Conservation (phyloP, 2,329 filamentous ascomycete genomes). For the Neocucurbitaria cava region DNA sequence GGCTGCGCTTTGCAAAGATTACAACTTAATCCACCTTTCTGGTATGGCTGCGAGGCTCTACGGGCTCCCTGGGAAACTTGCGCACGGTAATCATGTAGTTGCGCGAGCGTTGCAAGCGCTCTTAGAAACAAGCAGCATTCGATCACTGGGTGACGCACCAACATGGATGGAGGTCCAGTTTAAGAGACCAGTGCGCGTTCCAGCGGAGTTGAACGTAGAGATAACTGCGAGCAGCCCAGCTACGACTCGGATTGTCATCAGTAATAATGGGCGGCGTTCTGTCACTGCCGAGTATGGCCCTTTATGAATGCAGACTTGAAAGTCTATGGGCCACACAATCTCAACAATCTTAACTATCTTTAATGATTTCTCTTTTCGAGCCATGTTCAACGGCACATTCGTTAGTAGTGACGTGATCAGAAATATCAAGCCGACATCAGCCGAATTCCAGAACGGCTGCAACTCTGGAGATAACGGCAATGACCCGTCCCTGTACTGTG, state of each 20-base stretch:
- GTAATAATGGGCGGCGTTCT: background rate
- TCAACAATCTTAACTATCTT: too few species aligned
- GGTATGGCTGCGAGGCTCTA: constrained; percentile 2
- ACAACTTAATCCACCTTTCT: constrained; percentile 12
- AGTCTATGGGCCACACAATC: too few species aligned
- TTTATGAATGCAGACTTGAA: too few species aligned
- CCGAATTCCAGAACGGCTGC: too few species aligned
- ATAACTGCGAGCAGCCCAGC: background rate
- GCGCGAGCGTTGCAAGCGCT: constrained; percentile 3
- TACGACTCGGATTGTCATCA: background rate
- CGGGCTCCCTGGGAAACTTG: constrained; percentile 10
- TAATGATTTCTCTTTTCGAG: too few species aligned
- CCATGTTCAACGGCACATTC: too few species aligned
- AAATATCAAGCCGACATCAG: too few species aligned
- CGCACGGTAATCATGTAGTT: constrained; percentile 8
- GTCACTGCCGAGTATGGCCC: background rate
- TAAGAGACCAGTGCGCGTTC: constrained; percentile 6
- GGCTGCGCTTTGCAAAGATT: constrained; percentile 12
- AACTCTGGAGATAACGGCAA: too few species aligned
- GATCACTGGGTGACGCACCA: background rate
- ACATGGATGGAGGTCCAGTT: constrained; percentile 8
- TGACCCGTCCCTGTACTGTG: too few species aligned
- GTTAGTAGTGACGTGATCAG: too few species aligned
- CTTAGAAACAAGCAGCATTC: background rate
- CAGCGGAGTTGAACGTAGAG: constrained; percentile 1